Base-by-base conservation (phyloP, 768 basidiomycete species). In the Kwoniella sp. region DNA sequence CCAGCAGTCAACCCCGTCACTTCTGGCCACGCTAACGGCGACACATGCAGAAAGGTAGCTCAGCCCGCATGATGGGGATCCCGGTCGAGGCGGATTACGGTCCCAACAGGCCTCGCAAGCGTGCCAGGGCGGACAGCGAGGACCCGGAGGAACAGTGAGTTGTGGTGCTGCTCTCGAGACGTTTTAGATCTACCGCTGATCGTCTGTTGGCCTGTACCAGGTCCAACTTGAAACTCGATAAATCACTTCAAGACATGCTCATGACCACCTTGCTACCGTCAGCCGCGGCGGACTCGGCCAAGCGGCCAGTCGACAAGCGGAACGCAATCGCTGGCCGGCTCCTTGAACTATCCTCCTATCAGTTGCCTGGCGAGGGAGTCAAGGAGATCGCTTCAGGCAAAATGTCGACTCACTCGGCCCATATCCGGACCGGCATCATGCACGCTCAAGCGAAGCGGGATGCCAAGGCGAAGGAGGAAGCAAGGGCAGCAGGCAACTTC, bases 211-310 rank as follows among this genome's bases (percentile, higher is more conserved):
- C 34, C 17, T 32, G 11, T 11, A 17, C 7, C 58, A 71, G 70
- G 48, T 57, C 65, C 26, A 73, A 75, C 46, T 47, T 63, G 0
- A 53, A 62, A n/a, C 63, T 75, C 15, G 74, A 75, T 62, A 70
- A 71, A 49, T 65, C 73, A 7, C 59, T 75, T 3, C 74, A 75
- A 29, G 47, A 59, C 27, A 60, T 75, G 45, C 56, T 75, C 15
- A 51, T 71, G 32, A 73, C 63, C 14, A 62, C 53, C 14, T 63
- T 75, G 15, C 44, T 75, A 2, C 66, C 74, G 9, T 38, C 50
- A 11, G 34, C 62, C 3, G 27, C 53, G 11, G 39, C 61, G 8
- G 49, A 54, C 17, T 40, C 53, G 10, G 59, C 61, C 7, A 47
- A 55, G 5, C 56, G 65, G 3, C 69, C 73, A 20, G 58, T 63